A percentile compares a stretch with the other conserved stretches of the same genome.
These are phyloP conservation scores for Pseudopithomyces chartarum DNA, from an alignment of 2,329 filamentous ascomycete species.

Conservation along the genomic window DNA sequence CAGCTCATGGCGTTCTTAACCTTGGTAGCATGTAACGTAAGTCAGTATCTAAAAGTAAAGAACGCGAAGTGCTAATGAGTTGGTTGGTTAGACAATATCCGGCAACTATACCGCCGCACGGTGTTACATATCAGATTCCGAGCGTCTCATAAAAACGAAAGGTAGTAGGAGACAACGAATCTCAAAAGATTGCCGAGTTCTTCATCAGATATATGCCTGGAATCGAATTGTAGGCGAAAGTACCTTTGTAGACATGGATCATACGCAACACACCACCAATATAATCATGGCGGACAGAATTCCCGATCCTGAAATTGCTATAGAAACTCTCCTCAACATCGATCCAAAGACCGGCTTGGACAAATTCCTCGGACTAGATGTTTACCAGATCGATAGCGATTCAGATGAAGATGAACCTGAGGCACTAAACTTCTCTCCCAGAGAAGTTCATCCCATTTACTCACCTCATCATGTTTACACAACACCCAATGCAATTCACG, in stretches of 20 bases:
- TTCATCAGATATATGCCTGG: conserved; percentile 44
- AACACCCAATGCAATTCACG: conserved; percentile 48
- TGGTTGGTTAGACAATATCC: conserved; percentile 12
- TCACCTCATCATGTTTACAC: conserved; percentile 33
- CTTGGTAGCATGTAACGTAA: conserved; percentile 20
- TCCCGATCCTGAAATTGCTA: conserved; percentile 24
- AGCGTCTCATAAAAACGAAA: conserved; percentile 48
- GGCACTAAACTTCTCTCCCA: conserved; percentile 36
- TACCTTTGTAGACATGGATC: conserved; percentile 40
- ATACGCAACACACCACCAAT: conserved; percentile 28
- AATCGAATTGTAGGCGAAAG: conserved; percentile 24
- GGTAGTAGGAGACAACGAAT: conserved; percentile 46
- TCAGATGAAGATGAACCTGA: conserved; percentile 47
- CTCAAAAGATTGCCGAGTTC: conserved; percentile 49
- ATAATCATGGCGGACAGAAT: conserved; percentile 43
- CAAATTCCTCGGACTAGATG: conserved; percentile 47
- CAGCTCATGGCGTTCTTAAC: conserved; percentile 23
- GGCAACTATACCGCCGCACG: conserved; percentile 36
- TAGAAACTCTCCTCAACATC: conserved; percentile 14
- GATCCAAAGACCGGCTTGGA: conserved; percentile 41
- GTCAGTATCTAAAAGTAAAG: background rate
- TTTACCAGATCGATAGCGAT: conserved; percentile 43
- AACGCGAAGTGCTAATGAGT: background rate
- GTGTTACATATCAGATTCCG: conserved; percentile 50
- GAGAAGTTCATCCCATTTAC: conserved; percentile 44